Percentiles rank a stretch among this genome's conserved stretches.
Evolutionary conservation across 805 yeast species (phyloP).

Genomic region (Myxozyma sirexii): DNA sequence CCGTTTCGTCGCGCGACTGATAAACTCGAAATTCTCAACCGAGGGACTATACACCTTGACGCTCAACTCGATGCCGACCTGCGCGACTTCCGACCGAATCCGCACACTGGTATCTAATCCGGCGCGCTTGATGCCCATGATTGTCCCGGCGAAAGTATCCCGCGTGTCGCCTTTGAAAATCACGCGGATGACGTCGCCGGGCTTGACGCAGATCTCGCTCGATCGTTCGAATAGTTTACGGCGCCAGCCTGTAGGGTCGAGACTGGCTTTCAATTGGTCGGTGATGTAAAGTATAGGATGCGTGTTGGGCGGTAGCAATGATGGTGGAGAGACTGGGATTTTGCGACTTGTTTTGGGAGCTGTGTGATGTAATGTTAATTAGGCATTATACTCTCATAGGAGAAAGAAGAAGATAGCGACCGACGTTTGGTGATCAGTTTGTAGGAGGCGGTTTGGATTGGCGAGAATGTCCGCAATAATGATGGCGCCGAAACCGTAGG

Average conservation of each 20-base stretch:
- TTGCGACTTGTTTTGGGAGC: neutral
- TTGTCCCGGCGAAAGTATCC: conserved; percentile 67
- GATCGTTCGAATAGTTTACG: conserved; percentile 54
- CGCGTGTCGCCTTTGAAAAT: conserved; percentile 55
- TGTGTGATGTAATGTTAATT: neutral
- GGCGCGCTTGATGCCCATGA: conserved; percentile 73
- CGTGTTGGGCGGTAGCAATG: conserved; percentile 35
- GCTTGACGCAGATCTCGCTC: conserved; percentile 57
- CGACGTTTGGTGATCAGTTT: conserved; percentile 10
- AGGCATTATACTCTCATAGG: no score
- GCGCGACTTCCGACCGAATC: conserved; percentile 77
- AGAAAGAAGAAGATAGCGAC: neutral
- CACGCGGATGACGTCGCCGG: conserved; percentile 83
- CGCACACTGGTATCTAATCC: conserved; percentile 74
- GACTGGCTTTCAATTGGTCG: conserved; percentile 52
- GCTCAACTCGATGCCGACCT: conserved; percentile 82
- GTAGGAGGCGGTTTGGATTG: conserved; percentile 19
- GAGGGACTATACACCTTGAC: conserved; percentile 81
- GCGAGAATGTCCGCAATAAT: neutral
- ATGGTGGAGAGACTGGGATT: conserved; percentile 14
- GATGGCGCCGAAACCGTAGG: conserved; percentile 2
- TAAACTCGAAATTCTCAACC: conserved; percentile 72
- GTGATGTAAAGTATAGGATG: conserved; percentile 44
- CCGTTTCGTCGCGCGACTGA: conserved; percentile 71
- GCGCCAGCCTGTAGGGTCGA: conserved; percentile 73